A percentile compares a stretch with the other conserved stretches of the same genome.
phyloP scores from a whole-genome alignment of 305 asterid species.

The Lippia alba region DNA sequence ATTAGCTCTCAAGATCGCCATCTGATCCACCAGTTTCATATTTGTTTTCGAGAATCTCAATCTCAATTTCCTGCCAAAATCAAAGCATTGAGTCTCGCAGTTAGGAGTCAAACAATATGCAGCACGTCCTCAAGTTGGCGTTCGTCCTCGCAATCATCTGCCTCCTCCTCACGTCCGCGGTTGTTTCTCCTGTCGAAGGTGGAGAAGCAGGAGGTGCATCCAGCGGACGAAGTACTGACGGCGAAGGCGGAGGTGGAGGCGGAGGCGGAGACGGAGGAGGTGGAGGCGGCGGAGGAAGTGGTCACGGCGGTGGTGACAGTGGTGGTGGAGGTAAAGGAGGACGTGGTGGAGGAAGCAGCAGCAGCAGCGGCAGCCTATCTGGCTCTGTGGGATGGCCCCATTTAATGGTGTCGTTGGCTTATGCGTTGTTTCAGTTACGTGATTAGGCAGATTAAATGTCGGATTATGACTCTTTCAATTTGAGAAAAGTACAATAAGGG shows the following conservation, averaged over 20 bases:
- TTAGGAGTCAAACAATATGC: slow-evolving; percentile 25
- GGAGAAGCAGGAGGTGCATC: slow-evolving; percentile 17
- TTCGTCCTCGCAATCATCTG: slow-evolving; percentile 32
- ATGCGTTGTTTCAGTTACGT: slow-evolving; percentile 22
- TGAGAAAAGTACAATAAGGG: too few species aligned
- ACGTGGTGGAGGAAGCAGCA: slow-evolving; percentile 26
- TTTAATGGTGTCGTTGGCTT: slow-evolving; percentile 13
- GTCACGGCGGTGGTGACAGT: background rate
- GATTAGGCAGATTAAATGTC: background rate
- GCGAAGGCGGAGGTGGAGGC: background rate
- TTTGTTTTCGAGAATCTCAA: too few species aligned
- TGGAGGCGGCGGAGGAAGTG: background rate
- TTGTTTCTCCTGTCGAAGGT: slow-evolving; percentile 20
- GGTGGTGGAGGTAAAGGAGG: slow-evolving; percentile 21
- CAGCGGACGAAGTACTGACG: slow-evolving; percentile 21
- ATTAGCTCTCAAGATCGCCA: too few species aligned
- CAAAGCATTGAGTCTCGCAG: too few species aligned
- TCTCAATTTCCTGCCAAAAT: too few species aligned
- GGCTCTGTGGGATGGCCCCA: slow-evolving; percentile 4
- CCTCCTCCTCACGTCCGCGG: slow-evolving; percentile 35
- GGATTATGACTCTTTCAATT: too few species aligned
- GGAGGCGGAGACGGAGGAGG: background rate
- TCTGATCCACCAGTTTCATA: too few species aligned
- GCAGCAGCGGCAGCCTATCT: slow-evolving; percentile 12
- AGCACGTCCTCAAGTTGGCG: slow-evolving; percentile 10